These are phyloP conservation scores for Juglanconis juglandina DNA, from an alignment of 2,329 filamentous ascomycete genomes.

Conservation along the genomic window DNA sequence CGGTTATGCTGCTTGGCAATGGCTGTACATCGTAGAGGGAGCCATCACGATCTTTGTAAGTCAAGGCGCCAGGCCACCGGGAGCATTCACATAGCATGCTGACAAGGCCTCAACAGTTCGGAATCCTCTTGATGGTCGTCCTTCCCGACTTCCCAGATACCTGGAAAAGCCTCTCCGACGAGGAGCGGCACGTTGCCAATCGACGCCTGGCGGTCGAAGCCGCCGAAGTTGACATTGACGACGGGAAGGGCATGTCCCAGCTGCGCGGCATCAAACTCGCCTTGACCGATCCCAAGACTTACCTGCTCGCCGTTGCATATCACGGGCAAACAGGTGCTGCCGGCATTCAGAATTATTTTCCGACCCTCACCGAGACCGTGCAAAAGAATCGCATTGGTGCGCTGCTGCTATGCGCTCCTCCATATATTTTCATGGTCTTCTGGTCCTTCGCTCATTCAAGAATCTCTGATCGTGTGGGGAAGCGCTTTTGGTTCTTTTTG, in stretches of 20 bases:
- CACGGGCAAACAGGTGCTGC: constrained; percentile 15
- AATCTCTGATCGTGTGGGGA: constrained; percentile 35
- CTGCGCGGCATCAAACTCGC: constrained; percentile 17
- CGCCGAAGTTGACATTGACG: constrained; percentile 16
- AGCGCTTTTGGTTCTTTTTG: constrained; percentile 36
- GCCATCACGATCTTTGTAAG: constrained; percentile 14
- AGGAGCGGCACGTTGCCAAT: constrained; percentile 16
- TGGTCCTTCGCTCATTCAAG: constrained; percentile 31
- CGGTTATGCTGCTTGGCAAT: constrained; percentile 14
- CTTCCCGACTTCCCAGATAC: constrained; percentile 18
- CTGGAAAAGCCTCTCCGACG: constrained; percentile 12
- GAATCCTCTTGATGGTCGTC: constrained; percentile 8
- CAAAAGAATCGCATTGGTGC: constrained; percentile 22
- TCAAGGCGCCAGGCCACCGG: neutral
- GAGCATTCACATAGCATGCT: neutral
- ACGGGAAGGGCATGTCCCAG: constrained; percentile 12
- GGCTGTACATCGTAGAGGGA: constrained; percentile 17
- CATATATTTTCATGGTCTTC: constrained; percentile 26
- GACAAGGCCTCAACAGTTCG: neutral
- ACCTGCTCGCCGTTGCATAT: constrained; percentile 15
- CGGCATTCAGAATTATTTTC: constrained; percentile 22
- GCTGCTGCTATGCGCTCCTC: constrained; percentile 29
- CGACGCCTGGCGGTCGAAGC: constrained; percentile 15
- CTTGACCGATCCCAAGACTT: constrained; percentile 17
- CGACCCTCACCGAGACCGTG: constrained; percentile 27